Evolutionary conservation across 306 rosid species (phyloP).

Genomic region (Vigna reflexopilosa): DNA sequence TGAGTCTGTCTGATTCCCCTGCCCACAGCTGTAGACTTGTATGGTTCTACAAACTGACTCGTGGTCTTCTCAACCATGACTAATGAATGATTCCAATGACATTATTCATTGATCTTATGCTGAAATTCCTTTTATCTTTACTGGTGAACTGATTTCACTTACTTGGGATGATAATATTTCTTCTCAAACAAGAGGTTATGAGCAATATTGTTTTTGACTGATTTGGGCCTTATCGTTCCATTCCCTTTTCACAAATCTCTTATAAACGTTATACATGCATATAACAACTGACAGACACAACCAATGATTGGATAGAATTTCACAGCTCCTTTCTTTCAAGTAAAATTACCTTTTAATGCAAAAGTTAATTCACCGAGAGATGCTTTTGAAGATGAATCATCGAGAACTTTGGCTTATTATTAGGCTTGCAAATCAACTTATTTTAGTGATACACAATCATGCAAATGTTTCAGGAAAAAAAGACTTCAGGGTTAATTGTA

Average conservation of each 20-base stretch:
- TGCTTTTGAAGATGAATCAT: constrained; percentile 16
- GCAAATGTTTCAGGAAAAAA: constrained; percentile 1
- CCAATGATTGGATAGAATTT: constrained; percentile 11
- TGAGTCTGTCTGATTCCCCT: not conserved
- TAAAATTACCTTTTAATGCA: constrained; percentile 3
- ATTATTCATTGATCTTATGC: constrained; percentile 19
- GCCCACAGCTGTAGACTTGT: not conserved
- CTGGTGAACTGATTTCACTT: constrained; percentile 14
- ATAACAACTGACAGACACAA: no score
- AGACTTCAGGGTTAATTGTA: not conserved
- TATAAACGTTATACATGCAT: not conserved
- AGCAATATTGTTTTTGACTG: not conserved
- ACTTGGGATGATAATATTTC: constrained; percentile 24
- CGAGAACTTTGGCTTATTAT: constrained; percentile 20
- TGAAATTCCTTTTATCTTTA: not conserved
- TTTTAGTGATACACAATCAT: constrained; percentile 19
- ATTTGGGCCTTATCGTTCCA: constrained; percentile 13
- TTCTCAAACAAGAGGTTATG: constrained; percentile 14
- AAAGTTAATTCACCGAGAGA: not conserved
- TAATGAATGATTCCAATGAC: constrained; percentile 28
- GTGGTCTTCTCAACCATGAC: not conserved
- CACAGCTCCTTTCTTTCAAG: constrained; percentile 32
- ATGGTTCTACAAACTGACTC: not conserved
- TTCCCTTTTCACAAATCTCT: not conserved
- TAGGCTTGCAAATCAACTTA: constrained; percentile 19